These are phyloP conservation scores for Aspergillus oerlinghausenensis DNA, from an alignment of 2,329 filamentous ascomycete species.

Conservation along the genomic window DNA sequence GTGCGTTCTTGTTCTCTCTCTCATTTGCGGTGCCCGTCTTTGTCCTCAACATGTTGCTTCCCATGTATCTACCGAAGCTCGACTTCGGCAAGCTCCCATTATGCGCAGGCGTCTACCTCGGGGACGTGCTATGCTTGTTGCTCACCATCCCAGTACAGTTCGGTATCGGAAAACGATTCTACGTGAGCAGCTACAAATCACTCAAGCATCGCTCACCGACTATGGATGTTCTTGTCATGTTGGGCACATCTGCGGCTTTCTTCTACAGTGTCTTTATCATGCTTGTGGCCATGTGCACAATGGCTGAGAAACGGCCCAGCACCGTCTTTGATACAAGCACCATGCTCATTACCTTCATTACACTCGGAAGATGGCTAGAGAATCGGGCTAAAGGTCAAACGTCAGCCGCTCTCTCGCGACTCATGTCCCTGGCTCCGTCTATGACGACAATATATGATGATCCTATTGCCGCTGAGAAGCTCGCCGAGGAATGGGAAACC, in stretches of 20 bases:
- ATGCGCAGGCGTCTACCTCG: conserved; percentile 73
- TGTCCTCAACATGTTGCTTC: conserved; percentile 86
- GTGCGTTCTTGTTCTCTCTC: conserved; percentile 71
- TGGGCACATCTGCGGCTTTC: conserved; percentile 92
- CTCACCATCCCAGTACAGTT: conserved; percentile 95
- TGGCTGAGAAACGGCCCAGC: conserved; percentile 72
- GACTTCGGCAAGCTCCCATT: conserved; percentile 70
- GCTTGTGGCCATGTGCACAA: conserved; percentile 70
- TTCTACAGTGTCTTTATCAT: conserved; percentile 91
- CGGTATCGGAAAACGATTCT: conserved; percentile 91
- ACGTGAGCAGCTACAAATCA: conserved; percentile 87
- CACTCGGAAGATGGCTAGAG: conserved; percentile 83
- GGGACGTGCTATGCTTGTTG: conserved; percentile 75
- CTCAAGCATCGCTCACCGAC: conserved; percentile 86
- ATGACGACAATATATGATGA: conserved; percentile 97
- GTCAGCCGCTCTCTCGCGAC: conserved; percentile 81
- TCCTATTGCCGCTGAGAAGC: conserved; percentile 87
- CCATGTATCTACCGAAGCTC: conserved; percentile 72
- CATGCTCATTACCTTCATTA: conserved; percentile 96
- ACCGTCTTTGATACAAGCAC: conserved; percentile 97
- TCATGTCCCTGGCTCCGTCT: conserved; percentile 94
- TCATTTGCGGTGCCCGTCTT: conserved; percentile 87
- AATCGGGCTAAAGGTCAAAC: conserved; percentile 95
- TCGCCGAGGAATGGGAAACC: conserved; percentile 69
- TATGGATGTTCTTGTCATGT: conserved; percentile 93